Base-by-base conservation (phyloP, 2,329 filamentous ascomycete genomes). In the Exserohilum turcica region DNA sequence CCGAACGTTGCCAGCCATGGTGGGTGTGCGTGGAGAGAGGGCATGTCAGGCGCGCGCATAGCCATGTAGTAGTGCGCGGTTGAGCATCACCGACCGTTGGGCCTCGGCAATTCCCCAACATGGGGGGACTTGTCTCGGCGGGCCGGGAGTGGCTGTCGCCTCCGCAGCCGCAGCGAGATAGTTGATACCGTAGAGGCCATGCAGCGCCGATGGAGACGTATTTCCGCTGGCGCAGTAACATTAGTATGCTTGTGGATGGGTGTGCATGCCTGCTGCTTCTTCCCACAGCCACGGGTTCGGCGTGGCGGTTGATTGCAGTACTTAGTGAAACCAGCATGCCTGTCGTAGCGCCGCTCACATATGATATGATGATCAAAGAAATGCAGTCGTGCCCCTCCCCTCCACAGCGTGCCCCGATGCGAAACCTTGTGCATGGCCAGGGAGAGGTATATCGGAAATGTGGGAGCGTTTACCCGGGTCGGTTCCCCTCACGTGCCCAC, bases 1-100 rank as follows among this genome's bases (percentile, higher is more conserved):
- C 73, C 94, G 87, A 53, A 99, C 87, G 59, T 82, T 82, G 66
- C 93, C 93, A 47, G 94, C 93, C 93, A 97, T 88, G 56, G 46
- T 74, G 61, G 53, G 37, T 52, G 58, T 45, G 40, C 59, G 39
- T 52, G 47, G 39, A 42, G 38, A 43, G 28, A 56, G 54, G 45
- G 52, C 64, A 60, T 65, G 52, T 50, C 37, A 50, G 51, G 47
- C 46, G 50, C 43, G 38, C 47, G 37, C 37, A 47, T 40, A 29
- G 52, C 56, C 40, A 60, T 54, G 55, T 62, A 62, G 47, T 43
- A 32, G 45, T n/a, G 42, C 36, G 52, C 53, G 59, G 59, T 49
- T 52, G 48, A 56, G 49, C 48, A 44, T 50, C 46, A 54, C 51
- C 51, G 46, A 54, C 15, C 38, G 28, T 36, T 50, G 51, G 19